Evolutionary conservation across 164 flowering plant species (phyloP), one percentile per base, ranked within the genome.

Genomic region (Magnolia kwangsiensis): DNA sequence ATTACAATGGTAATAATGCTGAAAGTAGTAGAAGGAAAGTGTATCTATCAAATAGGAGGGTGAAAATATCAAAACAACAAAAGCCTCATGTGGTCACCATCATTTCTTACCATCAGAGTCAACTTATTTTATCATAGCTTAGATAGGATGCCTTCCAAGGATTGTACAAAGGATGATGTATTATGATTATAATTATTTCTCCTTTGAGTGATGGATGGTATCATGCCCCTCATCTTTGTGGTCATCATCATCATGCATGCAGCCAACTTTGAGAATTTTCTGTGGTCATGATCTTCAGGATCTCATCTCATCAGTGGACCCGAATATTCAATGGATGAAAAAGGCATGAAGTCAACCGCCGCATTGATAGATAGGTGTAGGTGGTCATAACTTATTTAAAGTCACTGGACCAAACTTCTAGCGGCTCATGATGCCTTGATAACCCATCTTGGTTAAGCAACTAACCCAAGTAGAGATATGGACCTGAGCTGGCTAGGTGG

Each of bases 71-170:
- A 37, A 64, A 1, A 16, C 23, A 8, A 45, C 4, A 68, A 37
- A 68, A 13, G 4, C 69, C 16, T 21, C 76, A 74, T 65, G 45
- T 73, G 75, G 18, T 59, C 4, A 65, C 51, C 20, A 66, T 74
- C 76, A 65, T 65, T 50, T 64, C 76, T 65, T 67, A 11, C 37
- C 70, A 58, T 14, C 24, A 68, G 21, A 67, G 77, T 75, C 64
- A 51, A 66, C 37, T 21, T 75, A 24, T 7, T 24, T 67, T 24
- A 75, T 75, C 14, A 75, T 67, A 23, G 29, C 72, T 19, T 50
- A 50, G 72, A 21, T 58, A 65, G 71, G 71, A 66, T 74, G 71
- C 68, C 76, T 74, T 50, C 61, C 24, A 63, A 73, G 75, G 58
- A 27, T 63, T 45, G 51, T n/a, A 37, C 37, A 59, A 63, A 63